Base-by-base conservation (phyloP, 352 stramenopile species). In the Globisporangium abappressorium region DNA sequence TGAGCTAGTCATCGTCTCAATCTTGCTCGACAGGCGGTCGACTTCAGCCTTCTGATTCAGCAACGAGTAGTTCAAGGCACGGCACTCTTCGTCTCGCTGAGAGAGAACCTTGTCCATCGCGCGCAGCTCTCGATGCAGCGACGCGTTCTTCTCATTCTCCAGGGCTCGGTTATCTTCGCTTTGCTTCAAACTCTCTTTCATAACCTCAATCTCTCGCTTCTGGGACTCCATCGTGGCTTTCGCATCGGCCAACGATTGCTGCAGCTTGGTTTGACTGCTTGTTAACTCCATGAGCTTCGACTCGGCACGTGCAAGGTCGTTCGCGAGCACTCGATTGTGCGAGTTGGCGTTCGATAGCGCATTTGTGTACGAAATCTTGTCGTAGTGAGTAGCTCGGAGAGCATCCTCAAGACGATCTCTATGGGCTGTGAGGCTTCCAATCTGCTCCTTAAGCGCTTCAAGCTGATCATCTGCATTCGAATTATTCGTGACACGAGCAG, bases 321-420 rank as follows among this genome's bases (percentile, higher is more conserved):
- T 87, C 0, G 74, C 77, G 1, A 93, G 74, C 18, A 87, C 81
- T 26, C 82, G 80, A 58, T 91, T 92, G 56, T 95, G 87, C 20
- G 87, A 91, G 56, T 92, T 89, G 0, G 84, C 83, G 30, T 93
- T 92, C 14, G 82, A 81, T 5, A 95, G 59, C 1, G 85, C 82
- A 54, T 93, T 92, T 36, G 87, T 92, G 66, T 91, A 95, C 61
- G 85, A 90, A 1, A 92, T 80, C 53, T 93, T 95, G 65, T 95
- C 87, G 72, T 95, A 93, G 26, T 93, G 85, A 41, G 80, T 89
- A 1, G 80, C 80, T 3, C 84, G 84, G 41, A 93, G 76, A 5
- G 87, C 80, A 51, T 93, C 82, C 73, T 93, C 87, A 26, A 95
- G 81, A 14, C 81, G 72, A 36, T 85, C 74, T 63, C 87, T 88